phyloP scores from a whole-genome alignment of 1,284 basidiomycete genomes.

The Phellinidium pouzarii region DNA sequence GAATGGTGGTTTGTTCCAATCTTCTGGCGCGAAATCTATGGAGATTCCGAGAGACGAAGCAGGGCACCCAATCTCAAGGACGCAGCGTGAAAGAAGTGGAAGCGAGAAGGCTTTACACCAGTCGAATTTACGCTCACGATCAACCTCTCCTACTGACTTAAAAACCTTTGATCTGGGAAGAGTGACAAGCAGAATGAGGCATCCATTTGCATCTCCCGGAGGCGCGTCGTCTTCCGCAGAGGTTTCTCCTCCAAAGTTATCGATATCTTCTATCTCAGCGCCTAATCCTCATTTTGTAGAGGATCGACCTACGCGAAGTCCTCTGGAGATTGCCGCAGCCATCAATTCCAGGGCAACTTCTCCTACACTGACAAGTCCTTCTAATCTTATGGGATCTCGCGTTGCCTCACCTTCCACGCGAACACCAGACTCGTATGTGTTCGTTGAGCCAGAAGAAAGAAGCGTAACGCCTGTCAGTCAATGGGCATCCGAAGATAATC shows the following conservation, averaged over 20 bases:
- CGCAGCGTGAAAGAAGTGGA: too few relatives aligned
- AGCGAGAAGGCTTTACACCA: not conserved
- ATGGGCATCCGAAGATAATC: not conserved
- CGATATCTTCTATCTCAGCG: slow-evolving; percentile 6
- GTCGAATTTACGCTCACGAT: not conserved
- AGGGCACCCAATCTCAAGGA: too few relatives aligned
- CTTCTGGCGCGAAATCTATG: not conserved
- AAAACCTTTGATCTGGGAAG: not conserved
- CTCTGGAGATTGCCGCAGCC: slow-evolving; percentile 9
- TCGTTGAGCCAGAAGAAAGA: slow-evolving; percentile 2
- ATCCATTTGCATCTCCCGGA: not conserved
- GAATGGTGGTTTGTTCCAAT: not conserved
- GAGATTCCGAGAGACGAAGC: not conserved
- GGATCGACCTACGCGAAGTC: slow-evolving; percentile 1
- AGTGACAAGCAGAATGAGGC: slow-evolving; percentile 54
- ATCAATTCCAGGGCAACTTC: not conserved
- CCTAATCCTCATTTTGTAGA: slow-evolving; percentile 12
- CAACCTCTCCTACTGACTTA: not conserved
- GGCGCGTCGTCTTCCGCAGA: slow-evolving; percentile 5
- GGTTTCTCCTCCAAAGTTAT: not conserved
- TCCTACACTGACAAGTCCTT: not conserved
- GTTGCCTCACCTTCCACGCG: not conserved
- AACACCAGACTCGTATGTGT: slow-evolving; percentile 7
- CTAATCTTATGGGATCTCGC: not conserved
- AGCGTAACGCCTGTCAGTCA: not conserved